Conservation (phyloP, 2,329 filamentous ascomycete genomes). For the Diplodia intermedia region DNA sequence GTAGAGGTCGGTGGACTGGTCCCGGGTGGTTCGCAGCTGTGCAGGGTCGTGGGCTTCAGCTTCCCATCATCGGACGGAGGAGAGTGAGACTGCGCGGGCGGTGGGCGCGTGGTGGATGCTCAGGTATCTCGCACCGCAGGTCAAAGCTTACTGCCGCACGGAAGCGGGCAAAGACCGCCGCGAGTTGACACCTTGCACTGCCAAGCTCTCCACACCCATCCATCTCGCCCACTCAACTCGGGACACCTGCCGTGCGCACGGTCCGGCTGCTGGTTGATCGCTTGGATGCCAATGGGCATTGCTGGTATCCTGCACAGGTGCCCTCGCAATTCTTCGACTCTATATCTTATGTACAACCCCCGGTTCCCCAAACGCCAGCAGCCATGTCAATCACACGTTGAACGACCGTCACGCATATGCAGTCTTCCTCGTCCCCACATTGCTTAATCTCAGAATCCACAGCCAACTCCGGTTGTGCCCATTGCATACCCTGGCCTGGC, state of each 20-base stretch:
- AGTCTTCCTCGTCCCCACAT: conserved; percentile 6
- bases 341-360: conserved; percentile 29
- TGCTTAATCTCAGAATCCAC: background rate
- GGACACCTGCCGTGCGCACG: conserved; percentile 1
- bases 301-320: background rate
- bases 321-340: conserved; percentile 18
- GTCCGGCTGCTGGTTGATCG: background rate
- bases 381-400: conserved; percentile 17
- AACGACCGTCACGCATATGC: conserved; percentile 11
- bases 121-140: conserved; percentile 10
- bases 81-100: conserved; percentile 13
- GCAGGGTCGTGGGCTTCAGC: background rate
- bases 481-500: background rate
- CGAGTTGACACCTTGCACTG: conserved; percentile 21
- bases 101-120: conserved; percentile 26
- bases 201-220: conserved; percentile 14
- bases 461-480: conserved; percentile 16
- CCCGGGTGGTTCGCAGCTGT: conserved; percentile 30
- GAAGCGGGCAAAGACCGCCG: conserved; percentile 18
- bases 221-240: background rate
- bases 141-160: conserved; percentile 22
- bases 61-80: conserved; percentile 30
- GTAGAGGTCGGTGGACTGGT: background rate
- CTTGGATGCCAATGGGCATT: background rate
- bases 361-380: conserved; percentile 18